Evolutionary conservation across 108 stramenopile species (phyloP).

Genomic region (Bacterosira constricta): DNA sequence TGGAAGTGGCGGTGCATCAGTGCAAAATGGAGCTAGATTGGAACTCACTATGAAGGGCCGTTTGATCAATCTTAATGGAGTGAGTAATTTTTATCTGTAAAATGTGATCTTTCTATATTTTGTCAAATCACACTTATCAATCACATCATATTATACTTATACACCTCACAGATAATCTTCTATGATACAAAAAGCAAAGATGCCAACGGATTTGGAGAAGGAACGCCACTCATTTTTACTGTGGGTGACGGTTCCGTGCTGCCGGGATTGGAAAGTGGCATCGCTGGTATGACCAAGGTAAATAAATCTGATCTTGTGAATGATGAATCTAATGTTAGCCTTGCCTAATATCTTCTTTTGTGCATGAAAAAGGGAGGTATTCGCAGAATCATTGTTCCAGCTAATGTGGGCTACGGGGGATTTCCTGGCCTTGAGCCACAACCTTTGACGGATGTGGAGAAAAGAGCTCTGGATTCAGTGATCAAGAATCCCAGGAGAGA

Average conservation of each 20-base stretch:
- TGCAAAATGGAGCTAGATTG: slow-evolving; percentile 33
- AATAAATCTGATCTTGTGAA: too few relatives aligned
- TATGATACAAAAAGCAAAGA: slow-evolving; percentile 78
- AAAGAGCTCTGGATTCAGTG: slow-evolving; percentile 68
- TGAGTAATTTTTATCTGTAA: too few relatives aligned
- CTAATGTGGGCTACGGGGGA: slow-evolving; percentile 52
- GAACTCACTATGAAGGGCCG: slow-evolving; percentile 60
- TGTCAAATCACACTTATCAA: too few relatives aligned
- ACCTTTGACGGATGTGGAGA: slow-evolving; percentile 61
- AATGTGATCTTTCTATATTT: too few relatives aligned
- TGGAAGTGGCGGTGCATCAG: slow-evolving; percentile 40
- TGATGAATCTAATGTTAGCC: too few relatives aligned
- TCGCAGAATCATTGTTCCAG: slow-evolving; percentile 65
- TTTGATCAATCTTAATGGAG: slow-evolving; percentile 72
- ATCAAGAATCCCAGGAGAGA: slow-evolving; percentile 71
- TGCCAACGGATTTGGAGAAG: slow-evolving; percentile 71
- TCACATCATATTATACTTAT: too few relatives aligned
- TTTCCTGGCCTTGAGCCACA: slow-evolving; percentile 61
- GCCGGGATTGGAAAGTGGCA: slow-evolving; percentile 65
- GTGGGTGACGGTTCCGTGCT: slow-evolving; percentile 60
- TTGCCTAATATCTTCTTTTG: background rate
- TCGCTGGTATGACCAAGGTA: slow-evolving; percentile 69
- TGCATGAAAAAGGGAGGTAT: slow-evolving; percentile 25
- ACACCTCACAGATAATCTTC: slow-evolving; percentile 43
- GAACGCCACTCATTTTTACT: slow-evolving; percentile 54